Evolutionary conservation across 495 filamentous ascomycete genomes (phyloP).

Genomic region (Hypomontagnella submonticulosa): DNA sequence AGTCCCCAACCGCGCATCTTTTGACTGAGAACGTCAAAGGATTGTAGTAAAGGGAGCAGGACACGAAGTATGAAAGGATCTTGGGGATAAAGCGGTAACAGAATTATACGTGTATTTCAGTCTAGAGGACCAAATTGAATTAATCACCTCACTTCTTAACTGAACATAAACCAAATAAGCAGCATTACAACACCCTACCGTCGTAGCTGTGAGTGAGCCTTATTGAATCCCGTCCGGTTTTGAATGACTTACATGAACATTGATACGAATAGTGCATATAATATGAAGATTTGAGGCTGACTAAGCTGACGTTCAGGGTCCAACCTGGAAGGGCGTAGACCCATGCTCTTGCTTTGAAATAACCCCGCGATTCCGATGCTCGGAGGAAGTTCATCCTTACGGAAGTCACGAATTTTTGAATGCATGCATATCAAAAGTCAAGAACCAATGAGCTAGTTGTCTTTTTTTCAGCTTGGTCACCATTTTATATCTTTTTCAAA

Average conservation of each 20-base stretch:
- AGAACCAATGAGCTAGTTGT: slow-evolving; percentile 12
- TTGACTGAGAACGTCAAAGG: too few species aligned
- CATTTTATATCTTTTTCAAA: not conserved
- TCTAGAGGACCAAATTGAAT: not conserved
- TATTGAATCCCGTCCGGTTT: too few species aligned
- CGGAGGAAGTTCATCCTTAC: slow-evolving; percentile 25
- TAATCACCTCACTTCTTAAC: too few species aligned
- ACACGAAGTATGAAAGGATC: too few species aligned
- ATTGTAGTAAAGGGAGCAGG: too few species aligned
- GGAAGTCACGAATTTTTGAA: slow-evolving; percentile 25
- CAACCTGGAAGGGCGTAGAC: not conserved
- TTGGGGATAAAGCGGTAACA: slow-evolving; percentile 21
- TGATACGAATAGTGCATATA: too few species aligned
- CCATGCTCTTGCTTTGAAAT: slow-evolving; percentile 6
- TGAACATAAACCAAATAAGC: too few species aligned
- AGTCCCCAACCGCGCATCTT: too few species aligned
- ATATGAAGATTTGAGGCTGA: slow-evolving; percentile 2
- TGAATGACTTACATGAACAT: too few species aligned
- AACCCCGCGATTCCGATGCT: slow-evolving; percentile 41
- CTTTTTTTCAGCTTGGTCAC: slow-evolving; percentile 28
- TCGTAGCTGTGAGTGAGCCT: too few species aligned
- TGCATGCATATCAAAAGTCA: not conserved
- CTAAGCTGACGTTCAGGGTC: slow-evolving; percentile 26
- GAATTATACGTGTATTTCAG: slow-evolving; percentile 10
- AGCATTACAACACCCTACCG: too few species aligned